These are phyloP conservation scores for Debaryomyces sp. DNA, from an alignment of 1,139 yeast genomes.

Conservation along the genomic window DNA sequence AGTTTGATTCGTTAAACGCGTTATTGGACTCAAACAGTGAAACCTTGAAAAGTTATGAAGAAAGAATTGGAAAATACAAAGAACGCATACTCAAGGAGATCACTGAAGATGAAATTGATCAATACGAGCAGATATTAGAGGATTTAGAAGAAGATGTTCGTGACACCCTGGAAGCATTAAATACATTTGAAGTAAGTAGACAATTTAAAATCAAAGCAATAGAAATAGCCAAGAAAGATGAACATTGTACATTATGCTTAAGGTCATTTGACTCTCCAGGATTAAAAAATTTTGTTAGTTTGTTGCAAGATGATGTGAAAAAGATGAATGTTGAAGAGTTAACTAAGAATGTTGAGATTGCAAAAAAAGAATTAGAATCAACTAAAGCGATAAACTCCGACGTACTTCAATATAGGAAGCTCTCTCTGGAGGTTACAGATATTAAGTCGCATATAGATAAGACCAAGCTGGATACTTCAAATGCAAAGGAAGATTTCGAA, in stretches of 20 bases:
- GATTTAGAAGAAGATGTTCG: constrained; percentile 64
- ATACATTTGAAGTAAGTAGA: constrained; percentile 65
- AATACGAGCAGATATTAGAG: constrained; percentile 50
- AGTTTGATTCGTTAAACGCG: constrained; percentile 16
- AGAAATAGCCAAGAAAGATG: constrained; percentile 55
- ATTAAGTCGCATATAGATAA: constrained; percentile 11
- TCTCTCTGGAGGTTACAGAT: constrained; percentile 12
- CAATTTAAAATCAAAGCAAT: constrained; percentile 67
- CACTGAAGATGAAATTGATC: constrained; percentile 50
- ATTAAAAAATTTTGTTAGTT: constrained; percentile 33
- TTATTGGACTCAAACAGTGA: constrained; percentile 16
- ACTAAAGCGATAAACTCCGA: constrained; percentile 31
- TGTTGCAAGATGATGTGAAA: constrained; percentile 38
- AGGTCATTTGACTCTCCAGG: constrained; percentile 55
- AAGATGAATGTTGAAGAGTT: constrained; percentile 41
- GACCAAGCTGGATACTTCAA: not conserved
- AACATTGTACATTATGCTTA: constrained; percentile 67
- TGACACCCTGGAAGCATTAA: constrained; percentile 60
- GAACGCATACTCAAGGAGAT: constrained; percentile 28
- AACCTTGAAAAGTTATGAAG: constrained; percentile 16
- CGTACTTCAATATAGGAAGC: constrained; percentile 29
- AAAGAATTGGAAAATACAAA: constrained; percentile 19
- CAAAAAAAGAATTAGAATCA: constrained; percentile 32
- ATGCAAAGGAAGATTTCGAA: constrained; percentile 10
- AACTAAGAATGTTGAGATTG: constrained; percentile 33